These are phyloP conservation scores for Saccharomyces jurei DNA, from an alignment of 805 yeast species.

Conservation along the genomic window DNA sequence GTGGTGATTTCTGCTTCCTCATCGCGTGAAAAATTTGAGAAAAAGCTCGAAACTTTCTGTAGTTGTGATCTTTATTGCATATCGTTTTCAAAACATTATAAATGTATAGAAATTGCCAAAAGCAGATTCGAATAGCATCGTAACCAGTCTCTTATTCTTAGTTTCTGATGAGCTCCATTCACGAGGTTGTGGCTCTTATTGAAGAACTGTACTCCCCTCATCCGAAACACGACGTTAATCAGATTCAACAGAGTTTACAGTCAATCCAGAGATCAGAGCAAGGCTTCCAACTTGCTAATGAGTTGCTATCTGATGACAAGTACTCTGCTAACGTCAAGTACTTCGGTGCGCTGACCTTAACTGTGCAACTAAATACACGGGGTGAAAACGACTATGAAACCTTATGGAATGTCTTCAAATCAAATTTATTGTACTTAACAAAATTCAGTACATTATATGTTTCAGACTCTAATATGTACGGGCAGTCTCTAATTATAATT, in stretches of 20 bases:
- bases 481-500: slow-evolving; percentile 15
- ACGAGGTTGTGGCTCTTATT: slow-evolving; percentile 9
- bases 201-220: slow-evolving; percentile 26
- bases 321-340: slow-evolving; percentile 25
- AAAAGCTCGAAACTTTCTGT: not conserved
- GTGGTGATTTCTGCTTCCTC: not conserved
- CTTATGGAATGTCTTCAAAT: slow-evolving; percentile 19
- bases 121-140: not conserved
- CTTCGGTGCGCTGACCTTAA: slow-evolving; percentile 31
- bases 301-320: slow-evolving; percentile 12
- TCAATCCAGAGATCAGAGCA: slow-evolving; percentile 23
- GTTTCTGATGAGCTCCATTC: not conserved
- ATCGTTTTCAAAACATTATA: not conserved
- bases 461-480: slow-evolving; percentile 10
- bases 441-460: slow-evolving; percentile 12
- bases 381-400: slow-evolving; percentile 8
- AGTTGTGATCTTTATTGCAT: not conserved
- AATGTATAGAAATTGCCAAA: not conserved
- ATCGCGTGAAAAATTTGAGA: not conserved
- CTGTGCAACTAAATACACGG: slow-evolving; percentile 26
- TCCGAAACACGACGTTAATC: slow-evolving; percentile 22
- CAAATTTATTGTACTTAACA: slow-evolving; percentile 21
- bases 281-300: slow-evolving; percentile 26
- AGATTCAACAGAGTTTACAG: slow-evolving; percentile 27
- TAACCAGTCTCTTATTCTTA: not conserved